phyloP scores from a whole-genome alignment of 306 rosid species.

The Casuarina cunninghamiana region DNA sequence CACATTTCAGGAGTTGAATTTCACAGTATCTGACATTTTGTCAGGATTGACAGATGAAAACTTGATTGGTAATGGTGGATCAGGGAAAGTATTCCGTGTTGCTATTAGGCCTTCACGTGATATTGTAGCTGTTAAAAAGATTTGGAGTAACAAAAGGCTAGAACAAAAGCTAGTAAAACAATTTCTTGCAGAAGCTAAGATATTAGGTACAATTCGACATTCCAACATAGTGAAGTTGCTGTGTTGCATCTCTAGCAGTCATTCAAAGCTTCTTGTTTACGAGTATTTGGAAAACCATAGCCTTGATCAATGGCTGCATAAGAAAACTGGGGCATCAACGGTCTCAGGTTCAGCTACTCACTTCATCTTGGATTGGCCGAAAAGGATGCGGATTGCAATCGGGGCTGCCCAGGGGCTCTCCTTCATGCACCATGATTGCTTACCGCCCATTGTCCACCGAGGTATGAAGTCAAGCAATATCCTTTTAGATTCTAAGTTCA shows the following conservation, averaged over 20 bases:
- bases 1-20: conserved; percentile 64
- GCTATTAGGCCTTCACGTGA: conserved; percentile 24
- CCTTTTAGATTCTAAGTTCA: conserved; percentile 68
- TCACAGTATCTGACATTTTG: conserved; percentile 54
- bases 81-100: conserved; percentile 71
- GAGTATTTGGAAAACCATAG: conserved; percentile 69
- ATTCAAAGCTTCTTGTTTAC: conserved; percentile 75
- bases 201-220: conserved; percentile 70
- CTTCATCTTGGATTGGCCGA: conserved; percentile 58
- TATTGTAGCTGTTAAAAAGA: conserved; percentile 70
- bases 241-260: conserved; percentile 62
- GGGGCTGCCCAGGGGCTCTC: conserved; percentile 79
- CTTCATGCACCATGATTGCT: conserved; percentile 85
- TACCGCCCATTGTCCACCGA: conserved; percentile 69
- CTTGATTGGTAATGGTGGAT: conserved; percentile 78
- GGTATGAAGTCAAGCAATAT: conserved; percentile 85
- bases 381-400: conserved; percentile 63
- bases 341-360: conserved; percentile 31
- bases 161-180: conserved; percentile 64
- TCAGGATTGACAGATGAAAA: conserved; percentile 44
- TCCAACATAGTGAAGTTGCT: conserved; percentile 74
- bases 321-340: conserved; percentile 30
- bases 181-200: conserved; percentile 69
- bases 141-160: conserved; percentile 48
- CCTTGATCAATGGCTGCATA: conserved; percentile 73